phyloP scores from a whole-genome alignment of 805 yeast species.

The Torulaspora quercuum region DNA sequence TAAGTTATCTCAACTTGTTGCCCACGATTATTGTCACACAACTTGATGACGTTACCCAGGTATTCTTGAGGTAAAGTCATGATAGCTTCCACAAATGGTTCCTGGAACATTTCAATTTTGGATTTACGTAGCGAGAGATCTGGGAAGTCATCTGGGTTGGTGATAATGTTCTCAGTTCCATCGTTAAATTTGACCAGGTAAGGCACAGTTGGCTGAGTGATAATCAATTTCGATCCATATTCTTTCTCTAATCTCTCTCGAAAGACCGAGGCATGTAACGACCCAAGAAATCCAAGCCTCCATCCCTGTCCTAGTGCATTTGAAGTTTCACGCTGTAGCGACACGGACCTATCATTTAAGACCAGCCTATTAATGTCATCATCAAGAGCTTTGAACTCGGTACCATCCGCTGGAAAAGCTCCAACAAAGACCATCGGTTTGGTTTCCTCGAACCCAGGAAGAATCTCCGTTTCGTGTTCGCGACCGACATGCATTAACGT shows the following conservation, averaged over 20 bases:
- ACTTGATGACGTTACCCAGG: conserved; percentile 77
- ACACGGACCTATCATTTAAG: conserved; percentile 86
- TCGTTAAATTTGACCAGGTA: conserved; percentile 68
- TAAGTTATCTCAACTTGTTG: conserved; percentile 75
- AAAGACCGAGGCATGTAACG: conserved; percentile 92
- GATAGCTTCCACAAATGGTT: conserved; percentile 85
- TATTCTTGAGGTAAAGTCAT: conserved; percentile 91
- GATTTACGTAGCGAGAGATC: conserved; percentile 41
- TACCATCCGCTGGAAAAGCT: conserved; percentile 94
- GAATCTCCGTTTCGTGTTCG: conserved; percentile 58
- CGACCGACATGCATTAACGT: conserved; percentile 65
- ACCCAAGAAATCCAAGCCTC: conserved; percentile 93
- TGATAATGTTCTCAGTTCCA: conserved; percentile 61
- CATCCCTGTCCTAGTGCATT: conserved; percentile 96
- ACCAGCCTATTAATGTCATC: conserved; percentile 87
- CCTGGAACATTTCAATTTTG: conserved; percentile 51
- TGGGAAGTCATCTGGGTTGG: conserved; percentile 94
- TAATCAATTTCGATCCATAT: conserved; percentile 86
- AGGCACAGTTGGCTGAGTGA: conserved; percentile 96
- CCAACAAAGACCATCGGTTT: conserved; percentile 99
- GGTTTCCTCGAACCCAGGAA: conserved; percentile 94
- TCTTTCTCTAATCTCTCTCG: conserved; percentile 89
- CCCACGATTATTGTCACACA: conserved; percentile 84
- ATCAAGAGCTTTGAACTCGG: conserved; percentile 82
- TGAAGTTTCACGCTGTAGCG: conserved; percentile 84